Conservation (phyloP, 164 flowering plant genomes). For the Aristolochia californica region DNA sequence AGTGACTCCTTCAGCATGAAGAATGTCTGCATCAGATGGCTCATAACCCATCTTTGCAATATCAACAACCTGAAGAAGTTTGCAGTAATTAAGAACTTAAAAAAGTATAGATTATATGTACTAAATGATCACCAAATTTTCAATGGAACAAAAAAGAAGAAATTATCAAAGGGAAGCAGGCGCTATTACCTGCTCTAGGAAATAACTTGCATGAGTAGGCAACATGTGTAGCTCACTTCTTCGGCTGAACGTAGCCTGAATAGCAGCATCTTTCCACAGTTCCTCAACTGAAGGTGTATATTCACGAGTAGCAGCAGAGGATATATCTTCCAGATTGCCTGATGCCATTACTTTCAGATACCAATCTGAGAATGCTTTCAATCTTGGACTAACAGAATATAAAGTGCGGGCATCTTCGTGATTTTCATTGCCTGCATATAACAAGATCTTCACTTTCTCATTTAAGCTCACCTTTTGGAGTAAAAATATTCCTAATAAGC, state of each 20-base stretch:
- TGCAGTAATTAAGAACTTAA: neutral
- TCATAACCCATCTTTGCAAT: conserved; percentile 68
- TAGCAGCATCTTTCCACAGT: conserved; percentile 77
- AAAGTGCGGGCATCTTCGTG: conserved; percentile 18
- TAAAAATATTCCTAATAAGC: no score
- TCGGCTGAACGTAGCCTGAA: conserved; percentile 69
- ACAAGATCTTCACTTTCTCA: conserved; percentile 8
- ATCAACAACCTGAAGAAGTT: conserved; percentile 50
- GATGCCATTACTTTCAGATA: conserved; percentile 78
- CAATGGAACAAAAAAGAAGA: neutral
- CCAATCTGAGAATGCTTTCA: conserved; percentile 88
- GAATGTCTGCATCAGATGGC: conserved; percentile 75
- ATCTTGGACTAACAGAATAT: conserved; percentile 59
- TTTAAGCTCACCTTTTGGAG: neutral
- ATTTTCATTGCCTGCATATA: conserved; percentile 25
- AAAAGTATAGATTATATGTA: no score
- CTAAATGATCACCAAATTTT: neutral
- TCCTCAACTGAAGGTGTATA: conserved; percentile 91
- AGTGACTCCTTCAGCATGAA: conserved; percentile 83
- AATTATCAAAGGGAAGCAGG: neutral
- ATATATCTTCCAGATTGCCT: conserved; percentile 78
- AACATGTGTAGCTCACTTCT: conserved; percentile 66
- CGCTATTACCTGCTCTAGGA: conserved; percentile 63
- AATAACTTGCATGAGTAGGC: conserved; percentile 65
- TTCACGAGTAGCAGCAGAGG: conserved; percentile 93